A percentile compares a stretch with the other conserved stretches of the same genome.
phyloP scores from a whole-genome alignment of 2,329 filamentous ascomycete genomes.

The Cordyceps pruinosa region DNA sequence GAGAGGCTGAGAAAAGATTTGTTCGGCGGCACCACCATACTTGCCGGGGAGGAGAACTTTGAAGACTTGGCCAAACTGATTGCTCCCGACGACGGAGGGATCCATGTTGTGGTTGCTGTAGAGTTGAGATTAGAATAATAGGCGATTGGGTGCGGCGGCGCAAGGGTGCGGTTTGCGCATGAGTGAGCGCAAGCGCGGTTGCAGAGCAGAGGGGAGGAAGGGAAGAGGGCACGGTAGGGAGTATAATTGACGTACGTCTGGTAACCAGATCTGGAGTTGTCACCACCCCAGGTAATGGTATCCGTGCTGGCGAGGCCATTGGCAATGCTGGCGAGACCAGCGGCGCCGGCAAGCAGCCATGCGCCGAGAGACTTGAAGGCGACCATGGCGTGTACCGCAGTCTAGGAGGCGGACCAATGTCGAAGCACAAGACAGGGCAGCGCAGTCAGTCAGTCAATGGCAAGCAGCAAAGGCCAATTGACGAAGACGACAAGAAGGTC shows the following conservation, averaged over 20 bases:
- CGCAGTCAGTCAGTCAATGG: slow-evolving; percentile 1
- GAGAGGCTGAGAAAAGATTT: slow-evolving; percentile 45
- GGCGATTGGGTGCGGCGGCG: not conserved
- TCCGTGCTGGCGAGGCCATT: slow-evolving; percentile 39
- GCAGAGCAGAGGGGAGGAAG: not conserved
- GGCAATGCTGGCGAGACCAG: slow-evolving; percentile 27
- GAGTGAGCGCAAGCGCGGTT: no score
- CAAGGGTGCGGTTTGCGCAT: no score
- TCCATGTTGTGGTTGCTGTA: slow-evolving; percentile 55
- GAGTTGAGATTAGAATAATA: not conserved
- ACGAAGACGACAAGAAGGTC: not conserved
- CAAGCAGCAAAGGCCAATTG: not conserved
- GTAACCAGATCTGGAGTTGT: slow-evolving; percentile 47
- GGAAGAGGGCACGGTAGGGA: not conserved
- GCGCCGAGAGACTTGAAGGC: slow-evolving; percentile 21
- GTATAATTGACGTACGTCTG: slow-evolving; percentile 34
- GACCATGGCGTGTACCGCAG: not conserved
- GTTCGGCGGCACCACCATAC: slow-evolving; percentile 43
- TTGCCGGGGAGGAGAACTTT: slow-evolving; percentile 43
- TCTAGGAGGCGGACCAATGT: not conserved
- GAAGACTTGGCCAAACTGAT: slow-evolving; percentile 50
- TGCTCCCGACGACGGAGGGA: slow-evolving; percentile 47
- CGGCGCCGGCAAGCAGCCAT: slow-evolving; percentile 26
- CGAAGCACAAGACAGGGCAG: not conserved
- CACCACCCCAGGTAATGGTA: slow-evolving; percentile 54